Percentiles rank a stretch among this genome's conserved stretches.
Conservation (phyloP, 352 stramenopile genomes). For the Globisporangium spinosum region DNA sequence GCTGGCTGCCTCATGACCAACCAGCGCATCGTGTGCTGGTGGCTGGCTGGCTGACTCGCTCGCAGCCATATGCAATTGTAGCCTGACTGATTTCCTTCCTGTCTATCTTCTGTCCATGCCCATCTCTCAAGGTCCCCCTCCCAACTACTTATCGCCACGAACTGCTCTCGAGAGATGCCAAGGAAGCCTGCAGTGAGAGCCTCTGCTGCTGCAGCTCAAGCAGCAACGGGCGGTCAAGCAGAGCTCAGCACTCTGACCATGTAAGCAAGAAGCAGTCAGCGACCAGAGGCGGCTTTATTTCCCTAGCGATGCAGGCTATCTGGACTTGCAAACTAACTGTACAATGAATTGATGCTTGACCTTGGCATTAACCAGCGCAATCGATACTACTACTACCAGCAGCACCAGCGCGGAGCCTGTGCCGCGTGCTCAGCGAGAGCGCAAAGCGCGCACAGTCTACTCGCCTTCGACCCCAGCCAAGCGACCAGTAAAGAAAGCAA, state of each 20-base stretch:
- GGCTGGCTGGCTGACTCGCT: neutral
- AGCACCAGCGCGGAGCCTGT: neutral
- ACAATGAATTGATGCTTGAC: neutral
- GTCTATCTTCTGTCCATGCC: no score
- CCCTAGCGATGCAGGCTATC: neutral
- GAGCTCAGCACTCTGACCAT: neutral
- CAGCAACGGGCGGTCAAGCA: neutral
- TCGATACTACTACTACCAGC: neutral
- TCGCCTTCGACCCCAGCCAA: conserved; percentile 15
- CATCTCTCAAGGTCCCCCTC: neutral
- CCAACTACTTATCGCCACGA: neutral
- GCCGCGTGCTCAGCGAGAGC: conserved; percentile 7
- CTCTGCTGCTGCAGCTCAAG: neutral
- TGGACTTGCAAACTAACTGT: neutral
- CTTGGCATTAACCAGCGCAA: neutral
- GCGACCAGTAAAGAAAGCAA: neutral
- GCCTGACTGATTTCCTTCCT: no score
- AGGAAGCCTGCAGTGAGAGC: neutral
- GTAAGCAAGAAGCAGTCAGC: neutral
- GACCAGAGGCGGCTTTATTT: neutral
- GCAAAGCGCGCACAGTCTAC: conserved; percentile 22
- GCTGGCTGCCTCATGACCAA: neutral
- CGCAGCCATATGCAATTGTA: no score
- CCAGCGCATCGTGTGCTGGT: neutral
- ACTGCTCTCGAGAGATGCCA: neutral